phyloP scores from a whole-genome alignment of 78 protist species.

The Guillardia theta region DNA sequence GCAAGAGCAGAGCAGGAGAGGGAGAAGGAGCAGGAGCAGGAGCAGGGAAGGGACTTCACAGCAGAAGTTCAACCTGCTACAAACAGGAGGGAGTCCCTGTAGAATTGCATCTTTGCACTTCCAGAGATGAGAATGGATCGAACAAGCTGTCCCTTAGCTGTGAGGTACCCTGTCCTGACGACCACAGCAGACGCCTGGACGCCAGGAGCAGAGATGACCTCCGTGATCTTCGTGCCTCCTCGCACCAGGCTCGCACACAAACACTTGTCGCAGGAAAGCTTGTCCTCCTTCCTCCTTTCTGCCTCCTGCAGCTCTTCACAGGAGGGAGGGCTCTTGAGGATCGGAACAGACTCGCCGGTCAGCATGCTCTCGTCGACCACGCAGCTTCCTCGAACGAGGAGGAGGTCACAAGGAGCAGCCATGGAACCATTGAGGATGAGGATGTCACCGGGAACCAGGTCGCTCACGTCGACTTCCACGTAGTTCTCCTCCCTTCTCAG shows the following conservation, averaged over 20 bases:
- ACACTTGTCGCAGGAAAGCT: no score
- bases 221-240: no score
- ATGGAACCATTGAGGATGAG: neutral
- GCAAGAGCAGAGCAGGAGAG: neutral
- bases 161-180: no score
- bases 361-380: slow-evolving; percentile 95
- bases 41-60: neutral
- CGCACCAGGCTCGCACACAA: no score
- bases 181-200: neutral
- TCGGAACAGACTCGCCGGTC: slow-evolving; percentile 57
- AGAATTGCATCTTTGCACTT: neutral
- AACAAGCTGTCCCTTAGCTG: no score
- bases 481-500: slow-evolving; percentile 45
- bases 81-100: neutral
- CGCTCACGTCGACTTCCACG: neutral
- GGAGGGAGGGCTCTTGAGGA: slow-evolving; percentile 4
- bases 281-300: no score
- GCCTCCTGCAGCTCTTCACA: no score
- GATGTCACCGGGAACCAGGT: slow-evolving; percentile 5
- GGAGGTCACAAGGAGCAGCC: neutral
- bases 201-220: neutral
- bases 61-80: neutral
- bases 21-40: neutral
- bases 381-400: neutral
- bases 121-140: neutral